phyloP scores from a whole-genome alignment of 257 asterid genomes.

The Cruciata laevipes region DNA sequence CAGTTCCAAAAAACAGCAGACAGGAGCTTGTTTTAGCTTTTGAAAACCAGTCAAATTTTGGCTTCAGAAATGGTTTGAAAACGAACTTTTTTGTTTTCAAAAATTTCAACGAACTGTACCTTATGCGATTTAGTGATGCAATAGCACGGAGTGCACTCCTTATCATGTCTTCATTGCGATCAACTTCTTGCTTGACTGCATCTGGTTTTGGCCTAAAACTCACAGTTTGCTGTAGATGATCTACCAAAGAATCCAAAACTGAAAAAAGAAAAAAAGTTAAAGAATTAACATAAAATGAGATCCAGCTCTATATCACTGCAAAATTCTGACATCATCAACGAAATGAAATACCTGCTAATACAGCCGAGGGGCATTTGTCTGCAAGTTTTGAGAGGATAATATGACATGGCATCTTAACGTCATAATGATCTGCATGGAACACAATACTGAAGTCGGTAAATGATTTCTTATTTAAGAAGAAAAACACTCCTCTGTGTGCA shows the following conservation, averaged over 20 bases:
- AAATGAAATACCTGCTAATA: conserved; percentile 68
- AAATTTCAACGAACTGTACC: conserved; percentile 29
- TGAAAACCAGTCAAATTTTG: background rate
- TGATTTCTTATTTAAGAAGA: background rate
- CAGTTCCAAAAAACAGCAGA: background rate
- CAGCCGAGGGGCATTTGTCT: conserved; percentile 96
- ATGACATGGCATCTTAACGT: conserved; percentile 99
- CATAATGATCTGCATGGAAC: conserved; percentile 76
- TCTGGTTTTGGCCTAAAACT: conserved; percentile 85
- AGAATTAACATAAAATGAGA: conserved; percentile 7
- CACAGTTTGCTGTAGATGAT: conserved; percentile 85
- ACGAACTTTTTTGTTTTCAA: background rate
- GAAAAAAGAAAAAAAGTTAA: conserved; percentile 15
- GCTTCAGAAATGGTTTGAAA: background rate
- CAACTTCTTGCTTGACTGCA: conserved; percentile 99
- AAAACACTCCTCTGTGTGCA: background rate
- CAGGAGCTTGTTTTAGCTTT: background rate
- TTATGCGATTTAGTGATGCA: conserved; percentile 84
- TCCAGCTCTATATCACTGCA: background rate
- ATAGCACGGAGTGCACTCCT: conserved; percentile 92
- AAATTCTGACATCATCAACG: conserved; percentile 2
- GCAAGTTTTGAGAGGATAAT: conserved; percentile 96
- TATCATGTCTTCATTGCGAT: conserved; percentile 98
- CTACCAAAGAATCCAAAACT: conserved; percentile 96
- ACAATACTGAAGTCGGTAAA: conserved; percentile 5